Evolutionary conservation across 495 filamentous ascomycete species (phyloP).

Genomic region (Chaetomium tenue): DNA sequence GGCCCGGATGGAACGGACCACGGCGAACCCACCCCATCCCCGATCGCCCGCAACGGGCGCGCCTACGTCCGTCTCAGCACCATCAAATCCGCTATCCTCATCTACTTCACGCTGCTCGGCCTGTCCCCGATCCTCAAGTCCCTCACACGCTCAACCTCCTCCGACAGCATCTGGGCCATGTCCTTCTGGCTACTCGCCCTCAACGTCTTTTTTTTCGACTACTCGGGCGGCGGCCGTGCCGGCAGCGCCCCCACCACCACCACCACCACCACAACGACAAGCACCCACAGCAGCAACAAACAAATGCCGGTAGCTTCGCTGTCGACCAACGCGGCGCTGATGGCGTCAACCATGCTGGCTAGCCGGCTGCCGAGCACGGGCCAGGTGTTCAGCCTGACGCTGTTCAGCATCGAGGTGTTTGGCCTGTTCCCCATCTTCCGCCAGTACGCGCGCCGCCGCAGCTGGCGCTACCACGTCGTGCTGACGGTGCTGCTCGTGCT

Average conservation of each 20-base stretch:
- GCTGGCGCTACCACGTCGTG: conserved; percentile 76
- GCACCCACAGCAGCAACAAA: conserved; percentile 1
- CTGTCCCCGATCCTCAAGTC: conserved; percentile 93
- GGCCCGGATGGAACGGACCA: conserved; percentile 19
- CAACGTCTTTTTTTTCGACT: conserved; percentile 97
- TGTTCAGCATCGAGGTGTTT: conserved; percentile 97
- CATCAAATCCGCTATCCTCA: conserved; percentile 86
- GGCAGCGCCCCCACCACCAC: conserved; percentile 30
- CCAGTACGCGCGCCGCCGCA: conserved; percentile 75
- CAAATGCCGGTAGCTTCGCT: conserved; percentile 72
- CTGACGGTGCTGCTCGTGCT: conserved; percentile 78
- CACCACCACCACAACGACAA: not conserved
- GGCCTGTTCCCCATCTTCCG: conserved; percentile 95
- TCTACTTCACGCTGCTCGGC: conserved; percentile 86
- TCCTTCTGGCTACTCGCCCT: conserved; percentile 88
- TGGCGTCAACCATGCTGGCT: conserved; percentile 83
- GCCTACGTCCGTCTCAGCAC: conserved; percentile 45
- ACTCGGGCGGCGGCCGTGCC: conserved; percentile 51
- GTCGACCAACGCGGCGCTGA: conserved; percentile 90
- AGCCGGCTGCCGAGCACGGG: conserved; percentile 82
- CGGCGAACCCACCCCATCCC: not conserved
- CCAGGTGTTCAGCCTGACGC: conserved; percentile 90
- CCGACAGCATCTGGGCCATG: conserved; percentile 95
- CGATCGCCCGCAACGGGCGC: conserved; percentile 25
- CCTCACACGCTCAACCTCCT: conserved; percentile 82